Evolutionary conservation across 2,329 filamentous ascomycete genomes (phyloP).

Genomic region (Peltaster fructicola): DNA sequence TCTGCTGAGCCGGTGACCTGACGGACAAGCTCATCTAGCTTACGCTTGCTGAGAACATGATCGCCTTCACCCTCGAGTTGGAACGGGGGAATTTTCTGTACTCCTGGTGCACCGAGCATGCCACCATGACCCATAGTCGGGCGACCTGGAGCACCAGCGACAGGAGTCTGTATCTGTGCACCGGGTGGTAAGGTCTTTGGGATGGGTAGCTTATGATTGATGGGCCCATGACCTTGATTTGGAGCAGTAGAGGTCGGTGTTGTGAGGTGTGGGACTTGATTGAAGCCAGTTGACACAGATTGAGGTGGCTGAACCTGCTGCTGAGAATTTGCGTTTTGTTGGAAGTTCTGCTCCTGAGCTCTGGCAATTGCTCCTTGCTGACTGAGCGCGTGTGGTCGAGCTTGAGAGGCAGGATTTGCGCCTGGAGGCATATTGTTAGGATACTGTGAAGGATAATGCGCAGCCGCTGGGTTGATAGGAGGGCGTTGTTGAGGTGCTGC

Average conservation of each 20-base stretch:
- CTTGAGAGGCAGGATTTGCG: constrained; percentile 6
- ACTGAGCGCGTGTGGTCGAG: no score
- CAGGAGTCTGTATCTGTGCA: constrained; percentile 55
- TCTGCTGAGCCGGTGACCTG: constrained; percentile 78
- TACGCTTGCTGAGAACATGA: constrained; percentile 91
- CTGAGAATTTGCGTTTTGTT: constrained; percentile 3
- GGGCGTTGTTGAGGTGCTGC: constrained; percentile 6
- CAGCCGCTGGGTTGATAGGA: constrained; percentile 8
- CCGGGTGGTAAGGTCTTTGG: constrained; percentile 61
- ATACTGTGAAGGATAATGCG: constrained; percentile 3
- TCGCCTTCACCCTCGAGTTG: constrained; percentile 84
- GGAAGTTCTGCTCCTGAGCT: constrained; percentile 4
- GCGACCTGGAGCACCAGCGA: constrained; percentile 51
- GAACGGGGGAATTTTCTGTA: constrained; percentile 65
- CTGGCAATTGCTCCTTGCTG: no score
- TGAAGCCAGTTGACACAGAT: constrained; percentile 4
- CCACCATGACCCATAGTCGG: constrained; percentile 78
- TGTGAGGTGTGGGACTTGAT: constrained; percentile 6
- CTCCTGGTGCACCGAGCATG: constrained; percentile 71
- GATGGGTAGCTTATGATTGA: constrained; percentile 57
- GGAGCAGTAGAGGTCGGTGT: constrained; percentile 7
- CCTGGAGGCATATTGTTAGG: constrained; percentile 4
- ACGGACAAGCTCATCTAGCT: constrained; percentile 82
- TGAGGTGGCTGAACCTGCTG: constrained; percentile 5
- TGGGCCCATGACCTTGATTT: constrained; percentile 14